These are phyloP conservation scores for Coccomyxa sp. DNA, from an alignment of 139 green algal genomes.

Conservation along the genomic window DNA sequence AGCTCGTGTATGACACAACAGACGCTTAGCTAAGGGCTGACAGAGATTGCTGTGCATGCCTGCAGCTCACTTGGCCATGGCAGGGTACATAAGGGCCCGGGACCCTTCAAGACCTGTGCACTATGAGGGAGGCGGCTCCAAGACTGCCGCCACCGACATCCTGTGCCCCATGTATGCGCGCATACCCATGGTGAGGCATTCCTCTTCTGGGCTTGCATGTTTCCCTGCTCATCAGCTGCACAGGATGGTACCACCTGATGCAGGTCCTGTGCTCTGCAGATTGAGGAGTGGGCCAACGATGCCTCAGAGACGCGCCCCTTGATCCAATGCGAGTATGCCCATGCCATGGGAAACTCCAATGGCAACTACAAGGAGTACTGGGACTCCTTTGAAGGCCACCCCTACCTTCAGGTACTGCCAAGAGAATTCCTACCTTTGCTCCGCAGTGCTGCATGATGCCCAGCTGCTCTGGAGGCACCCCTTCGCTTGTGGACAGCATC, in stretches of 20 bases:
- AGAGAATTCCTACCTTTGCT: too few relatives aligned
- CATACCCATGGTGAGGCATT: slow-evolving; percentile 44
- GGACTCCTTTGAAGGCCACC: slow-evolving; percentile 63
- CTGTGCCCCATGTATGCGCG: slow-evolving; percentile 96
- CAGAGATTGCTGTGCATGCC: too few relatives aligned
- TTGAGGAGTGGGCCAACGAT: background rate
- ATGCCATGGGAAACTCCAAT: slow-evolving; percentile 96
- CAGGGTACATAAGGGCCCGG: slow-evolving; percentile 34
- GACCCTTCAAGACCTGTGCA: slow-evolving; percentile 64
- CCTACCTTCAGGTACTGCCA: slow-evolving; percentile 37
- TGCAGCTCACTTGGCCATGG: slow-evolving; percentile 19
- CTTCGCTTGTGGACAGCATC: too few relatives aligned
- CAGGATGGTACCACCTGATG: too few relatives aligned
- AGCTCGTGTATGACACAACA: background rate
- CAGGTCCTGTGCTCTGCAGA: background rate
- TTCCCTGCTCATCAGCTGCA: too few relatives aligned
- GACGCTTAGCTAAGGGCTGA: background rate
- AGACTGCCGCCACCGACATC: slow-evolving; percentile 85
- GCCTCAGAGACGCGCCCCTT: slow-evolving; percentile 62
- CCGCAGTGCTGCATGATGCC: too few relatives aligned
- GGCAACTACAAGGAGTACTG: slow-evolving; percentile 94
- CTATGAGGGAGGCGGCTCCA: slow-evolving; percentile 81
- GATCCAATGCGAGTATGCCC: slow-evolving; percentile 94
- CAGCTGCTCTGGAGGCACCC: too few relatives aligned
- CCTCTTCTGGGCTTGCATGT: too few relatives aligned